Evolutionary conservation across 805 yeast genomes (phyloP).

Genomic region (Hagleromyces aurorensis): DNA sequence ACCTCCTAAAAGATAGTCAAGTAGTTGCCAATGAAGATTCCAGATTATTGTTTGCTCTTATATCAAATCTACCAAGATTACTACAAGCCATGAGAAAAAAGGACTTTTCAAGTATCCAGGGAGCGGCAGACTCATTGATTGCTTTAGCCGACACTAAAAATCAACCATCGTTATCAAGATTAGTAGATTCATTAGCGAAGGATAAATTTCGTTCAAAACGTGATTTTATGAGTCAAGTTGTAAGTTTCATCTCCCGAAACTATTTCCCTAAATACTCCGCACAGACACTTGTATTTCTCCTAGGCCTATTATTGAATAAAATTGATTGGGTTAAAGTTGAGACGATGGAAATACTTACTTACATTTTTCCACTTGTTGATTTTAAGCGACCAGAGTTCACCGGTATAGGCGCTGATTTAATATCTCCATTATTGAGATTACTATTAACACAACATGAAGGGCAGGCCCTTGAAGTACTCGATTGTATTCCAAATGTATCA

Average conservation of each 20-base stretch:
- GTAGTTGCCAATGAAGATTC: slow-evolving; percentile 67
- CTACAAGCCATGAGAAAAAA: slow-evolving; percentile 66
- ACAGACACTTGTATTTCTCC: slow-evolving; percentile 60
- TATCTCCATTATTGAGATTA: slow-evolving; percentile 79
- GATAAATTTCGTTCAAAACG: slow-evolving; percentile 80
- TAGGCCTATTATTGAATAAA: slow-evolving; percentile 74
- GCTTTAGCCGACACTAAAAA: slow-evolving; percentile 51
- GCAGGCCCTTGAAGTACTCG: slow-evolving; percentile 82
- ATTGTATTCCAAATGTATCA: slow-evolving; percentile 75
- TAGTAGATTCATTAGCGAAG: slow-evolving; percentile 69
- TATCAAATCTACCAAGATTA: slow-evolving; percentile 78
- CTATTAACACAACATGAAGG: slow-evolving; percentile 79
- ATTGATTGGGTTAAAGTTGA: slow-evolving; percentile 74
- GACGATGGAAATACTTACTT: slow-evolving; percentile 66
- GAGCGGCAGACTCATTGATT: slow-evolving; percentile 50
- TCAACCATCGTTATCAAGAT: slow-evolving; percentile 55
- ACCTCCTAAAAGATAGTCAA: slow-evolving; percentile 58
- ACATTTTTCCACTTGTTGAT: slow-evolving; percentile 70
- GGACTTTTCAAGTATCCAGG: slow-evolving; percentile 42
- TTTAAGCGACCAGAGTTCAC: slow-evolving; percentile 68
- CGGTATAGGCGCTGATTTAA: slow-evolving; percentile 91
- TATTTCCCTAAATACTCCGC: slow-evolving; percentile 74
- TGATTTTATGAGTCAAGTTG: slow-evolving; percentile 78
- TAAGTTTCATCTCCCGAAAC: slow-evolving; percentile 54
- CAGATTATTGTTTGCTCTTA: slow-evolving; percentile 60